These are phyloP conservation scores for Haplographium delicatum DNA, from an alignment of 495 filamentous ascomycete species.

Conservation along the genomic window DNA sequence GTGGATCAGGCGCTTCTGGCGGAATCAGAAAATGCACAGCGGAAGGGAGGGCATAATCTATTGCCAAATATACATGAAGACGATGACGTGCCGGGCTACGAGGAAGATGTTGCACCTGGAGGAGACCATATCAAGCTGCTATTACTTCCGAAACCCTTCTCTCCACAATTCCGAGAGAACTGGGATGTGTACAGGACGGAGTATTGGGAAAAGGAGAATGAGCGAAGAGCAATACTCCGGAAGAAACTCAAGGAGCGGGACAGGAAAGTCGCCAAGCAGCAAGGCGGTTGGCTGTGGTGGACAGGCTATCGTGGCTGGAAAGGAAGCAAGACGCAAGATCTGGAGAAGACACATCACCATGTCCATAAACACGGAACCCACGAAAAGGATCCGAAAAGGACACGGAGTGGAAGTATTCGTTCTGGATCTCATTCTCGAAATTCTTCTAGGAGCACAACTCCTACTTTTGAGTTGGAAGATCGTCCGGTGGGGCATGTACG, in stretches of 20 bases:
- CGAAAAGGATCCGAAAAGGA: constrained; percentile 35
- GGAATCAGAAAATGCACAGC: constrained; percentile 42
- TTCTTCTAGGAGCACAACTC: constrained; percentile 31
- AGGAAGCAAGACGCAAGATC: constrained; percentile 23
- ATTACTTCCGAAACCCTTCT: constrained; percentile 90
- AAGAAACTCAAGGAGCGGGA: constrained; percentile 60
- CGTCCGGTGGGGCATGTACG: constrained; percentile 22
- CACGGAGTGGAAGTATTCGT: constrained; percentile 42
- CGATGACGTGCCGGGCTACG: constrained; percentile 43
- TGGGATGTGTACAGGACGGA: constrained; percentile 92
- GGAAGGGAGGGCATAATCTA: constrained; percentile 16
- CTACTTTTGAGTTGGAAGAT: constrained; percentile 19
- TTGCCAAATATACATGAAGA: constrained; percentile 26
- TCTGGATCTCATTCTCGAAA: constrained; percentile 43
- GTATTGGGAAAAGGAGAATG: constrained; percentile 97
- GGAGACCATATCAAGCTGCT: constrained; percentile 89
- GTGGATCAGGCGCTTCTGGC: constrained; percentile 51
- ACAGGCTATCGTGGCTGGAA: constrained; percentile 59
- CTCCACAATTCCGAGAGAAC: constrained; percentile 89
- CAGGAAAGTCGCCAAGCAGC: constrained; percentile 55
- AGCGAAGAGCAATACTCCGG: constrained; percentile 69
- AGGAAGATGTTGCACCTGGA: constrained; percentile 82
- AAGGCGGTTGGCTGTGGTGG: constrained; percentile 83
- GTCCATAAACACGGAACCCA: constrained; percentile 17
- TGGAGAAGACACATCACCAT: constrained; percentile 31